Conservation (phyloP, 768 basidiomycete genomes). For the Cystofilobasidium ferigula region DNA sequence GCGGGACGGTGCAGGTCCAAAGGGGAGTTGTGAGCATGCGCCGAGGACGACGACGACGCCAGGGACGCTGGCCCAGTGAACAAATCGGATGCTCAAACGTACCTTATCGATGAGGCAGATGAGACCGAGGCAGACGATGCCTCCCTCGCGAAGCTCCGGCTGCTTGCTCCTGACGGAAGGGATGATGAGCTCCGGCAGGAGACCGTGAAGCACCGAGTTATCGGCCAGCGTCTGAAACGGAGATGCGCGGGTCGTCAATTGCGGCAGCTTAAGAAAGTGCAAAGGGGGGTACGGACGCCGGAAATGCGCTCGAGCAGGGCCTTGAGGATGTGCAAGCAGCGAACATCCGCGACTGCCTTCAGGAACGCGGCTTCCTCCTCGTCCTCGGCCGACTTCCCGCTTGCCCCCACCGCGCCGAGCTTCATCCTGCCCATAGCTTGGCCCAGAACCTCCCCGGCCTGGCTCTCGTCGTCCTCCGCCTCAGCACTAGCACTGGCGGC, state of each 20-base stretch:
- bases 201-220: constrained; percentile 58
- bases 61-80: not conserved
- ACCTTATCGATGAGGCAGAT: constrained; percentile 64
- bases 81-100: constrained; percentile 39
- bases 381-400: constrained; percentile 11
- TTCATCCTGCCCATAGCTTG: constrained; percentile 5
- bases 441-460: not conserved
- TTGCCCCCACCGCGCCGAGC: not conserved
- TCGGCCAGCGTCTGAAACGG: constrained; percentile 44
- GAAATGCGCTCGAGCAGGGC: constrained; percentile 23
- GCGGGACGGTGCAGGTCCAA: not conserved
- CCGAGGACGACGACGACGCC: not conserved
- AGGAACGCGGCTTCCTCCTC: not conserved
- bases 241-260: not conserved
- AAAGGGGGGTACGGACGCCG: constrained; percentile 12
- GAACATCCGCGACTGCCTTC: constrained; percentile 11
- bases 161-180: constrained; percentile 76
- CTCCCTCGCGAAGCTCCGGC: constrained; percentile 64
- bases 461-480: constrained; percentile 2
- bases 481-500: not conserved
- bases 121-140: constrained; percentile 64
- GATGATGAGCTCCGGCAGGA: constrained; percentile 69
- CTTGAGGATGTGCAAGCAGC: constrained; percentile 12
- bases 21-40: too few relatives aligned
- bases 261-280: not conserved